Percentiles rank a stretch among this genome's conserved stretches.
These are phyloP conservation scores for Bacidia rubella DNA, from an alignment of 495 filamentous ascomycete species.

Conservation along the genomic window DNA sequence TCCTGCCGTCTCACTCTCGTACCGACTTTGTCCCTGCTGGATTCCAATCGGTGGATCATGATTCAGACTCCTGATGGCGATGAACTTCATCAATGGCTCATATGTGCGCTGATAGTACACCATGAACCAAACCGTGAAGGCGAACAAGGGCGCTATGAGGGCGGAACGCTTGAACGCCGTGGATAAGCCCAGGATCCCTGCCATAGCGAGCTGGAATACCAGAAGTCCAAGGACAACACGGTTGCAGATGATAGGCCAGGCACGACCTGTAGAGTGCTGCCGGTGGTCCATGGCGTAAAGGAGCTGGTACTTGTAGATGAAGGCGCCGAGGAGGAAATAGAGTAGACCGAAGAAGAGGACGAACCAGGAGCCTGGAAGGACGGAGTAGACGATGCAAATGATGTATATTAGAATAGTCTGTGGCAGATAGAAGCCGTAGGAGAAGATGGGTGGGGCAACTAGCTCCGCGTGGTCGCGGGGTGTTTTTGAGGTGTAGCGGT, in stretches of 20 bases:
- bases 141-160: conserved; percentile 61
- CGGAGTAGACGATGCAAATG: conserved; percentile 88
- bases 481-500: conserved; percentile 64
- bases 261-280: conserved; percentile 84
- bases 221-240: conserved; percentile 70
- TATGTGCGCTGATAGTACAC: conserved; percentile 63
- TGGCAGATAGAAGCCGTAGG: conserved; percentile 90
- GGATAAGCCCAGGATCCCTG: conserved; percentile 69
- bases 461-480: conserved; percentile 85
- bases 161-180: conserved; percentile 54
- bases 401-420: conserved; percentile 84
- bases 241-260: conserved; percentile 92
- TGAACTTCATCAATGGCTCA: conserved; percentile 78
- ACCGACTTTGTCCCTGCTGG: conserved; percentile 26
- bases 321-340: conserved; percentile 82
- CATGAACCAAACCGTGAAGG: conserved; percentile 71
- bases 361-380: conserved; percentile 68
- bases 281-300: conserved; percentile 97
- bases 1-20: conserved; percentile 24
- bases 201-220: conserved; percentile 83
- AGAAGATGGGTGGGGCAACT: conserved; percentile 71
- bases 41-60: conserved; percentile 34
- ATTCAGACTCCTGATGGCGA: conserved; percentile 69
- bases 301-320: conserved; percentile 96
- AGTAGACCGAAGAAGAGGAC: conserved; percentile 71